Evolutionary conservation across 2,329 filamentous ascomycete genomes (phyloP).

Genomic region (Blumeriella jaapii): DNA sequence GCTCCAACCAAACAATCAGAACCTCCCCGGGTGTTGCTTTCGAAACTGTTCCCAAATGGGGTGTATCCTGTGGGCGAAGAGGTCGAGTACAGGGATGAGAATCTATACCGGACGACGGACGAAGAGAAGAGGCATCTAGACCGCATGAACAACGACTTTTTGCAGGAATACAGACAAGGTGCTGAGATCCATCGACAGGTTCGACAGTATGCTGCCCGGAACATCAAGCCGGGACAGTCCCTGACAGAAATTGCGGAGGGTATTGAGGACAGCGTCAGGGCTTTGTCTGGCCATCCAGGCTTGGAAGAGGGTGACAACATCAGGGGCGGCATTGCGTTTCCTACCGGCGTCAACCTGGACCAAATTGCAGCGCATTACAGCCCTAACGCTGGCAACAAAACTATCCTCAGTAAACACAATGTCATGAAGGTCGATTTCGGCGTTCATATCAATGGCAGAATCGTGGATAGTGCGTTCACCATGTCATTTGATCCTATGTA

Average conservation of each 20-base stretch:
- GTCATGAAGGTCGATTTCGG: constrained; percentile 68
- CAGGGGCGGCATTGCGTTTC: constrained; percentile 76
- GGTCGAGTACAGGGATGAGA: constrained; percentile 67
- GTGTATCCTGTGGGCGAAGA: constrained; percentile 70
- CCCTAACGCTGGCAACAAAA: constrained; percentile 78
- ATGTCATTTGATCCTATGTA: constrained; percentile 57
- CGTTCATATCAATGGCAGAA: constrained; percentile 58
- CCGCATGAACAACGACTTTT: constrained; percentile 67
- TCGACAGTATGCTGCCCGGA: constrained; percentile 69
- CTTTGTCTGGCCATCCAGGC: constrained; percentile 64
- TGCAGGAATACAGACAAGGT: constrained; percentile 70
- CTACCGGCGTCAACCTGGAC: constrained; percentile 73
- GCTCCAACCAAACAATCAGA: constrained; percentile 59
- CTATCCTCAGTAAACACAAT: constrained; percentile 50
- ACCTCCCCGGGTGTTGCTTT: constrained; percentile 63
- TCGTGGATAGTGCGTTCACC: constrained; percentile 62
- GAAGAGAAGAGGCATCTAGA: constrained; percentile 79
- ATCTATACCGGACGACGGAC: constrained; percentile 65
- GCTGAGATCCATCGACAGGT: constrained; percentile 88
- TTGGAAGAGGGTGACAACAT: constrained; percentile 68
- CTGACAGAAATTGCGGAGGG: constrained; percentile 74
- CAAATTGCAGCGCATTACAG: constrained; percentile 80
- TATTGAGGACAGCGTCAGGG: constrained; percentile 75
- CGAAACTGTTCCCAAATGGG: constrained; percentile 61
- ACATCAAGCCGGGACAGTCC: constrained; percentile 69